phyloP scores from a whole-genome alignment of 164 flowering plant species.

The Euptelea pleiosperma region DNA sequence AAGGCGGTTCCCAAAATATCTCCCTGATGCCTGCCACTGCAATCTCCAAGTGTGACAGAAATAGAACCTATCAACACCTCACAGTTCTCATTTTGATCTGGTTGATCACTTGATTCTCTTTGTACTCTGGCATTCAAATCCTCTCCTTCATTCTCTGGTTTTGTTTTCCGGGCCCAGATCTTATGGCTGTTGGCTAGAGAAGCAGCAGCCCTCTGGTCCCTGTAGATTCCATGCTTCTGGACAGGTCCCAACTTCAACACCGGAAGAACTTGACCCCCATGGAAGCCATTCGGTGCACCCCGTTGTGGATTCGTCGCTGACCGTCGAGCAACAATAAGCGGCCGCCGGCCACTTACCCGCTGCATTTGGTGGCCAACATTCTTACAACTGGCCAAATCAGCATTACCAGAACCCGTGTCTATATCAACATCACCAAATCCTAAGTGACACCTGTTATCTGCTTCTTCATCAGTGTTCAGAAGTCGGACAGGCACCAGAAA shows the following conservation, averaged over 20 bases:
- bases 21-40: constrained; percentile 13
- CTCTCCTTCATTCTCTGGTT: constrained; percentile 31
- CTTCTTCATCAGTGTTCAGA: constrained; percentile 23
- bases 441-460: constrained; percentile 15
- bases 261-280: constrained; percentile 32
- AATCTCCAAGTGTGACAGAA: constrained; percentile 44
- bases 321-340: constrained; percentile 25
- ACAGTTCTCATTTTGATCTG: constrained; percentile 27
- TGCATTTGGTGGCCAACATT: constrained; percentile 24
- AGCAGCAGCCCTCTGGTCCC: constrained; percentile 30
- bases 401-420: constrained; percentile 15
- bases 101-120: constrained; percentile 21
- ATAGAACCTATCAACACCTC: constrained; percentile 85
- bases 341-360: constrained; percentile 28
- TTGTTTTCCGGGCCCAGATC: constrained; percentile 67
- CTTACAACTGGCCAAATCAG: constrained; percentile 20
- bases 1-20: constrained; percentile 12
- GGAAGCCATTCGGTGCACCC: constrained; percentile 35
- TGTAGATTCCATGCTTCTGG: constrained; percentile 37
- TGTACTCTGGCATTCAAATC: constrained; percentile 17
- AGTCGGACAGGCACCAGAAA: constrained; percentile 21
- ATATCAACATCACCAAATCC: constrained; percentile 10
- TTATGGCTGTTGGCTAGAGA: constrained; percentile 34
- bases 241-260: constrained; percentile 29
- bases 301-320: constrained; percentile 37